Evolutionary conservation across 495 filamentous ascomycete species (phyloP), one percentile per base, ranked within the genome.

Genomic region (Talaromyces nanjingensis): DNA sequence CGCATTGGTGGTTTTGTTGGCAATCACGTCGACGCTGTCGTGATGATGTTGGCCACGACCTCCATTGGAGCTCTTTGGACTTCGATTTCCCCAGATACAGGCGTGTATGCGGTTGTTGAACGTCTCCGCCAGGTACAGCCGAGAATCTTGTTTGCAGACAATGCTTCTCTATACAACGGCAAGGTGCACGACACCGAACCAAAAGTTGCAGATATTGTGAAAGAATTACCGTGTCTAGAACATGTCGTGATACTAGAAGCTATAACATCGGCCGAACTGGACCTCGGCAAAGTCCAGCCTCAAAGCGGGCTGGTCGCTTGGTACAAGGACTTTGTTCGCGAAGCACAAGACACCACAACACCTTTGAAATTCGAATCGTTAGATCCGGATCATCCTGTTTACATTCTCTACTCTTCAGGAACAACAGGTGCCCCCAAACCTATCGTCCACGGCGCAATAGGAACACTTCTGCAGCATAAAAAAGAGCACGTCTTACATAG

Each of bases 361-460:
- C 73, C 79, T 27, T 75, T 90, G 14, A 74, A 77, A 64, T 97
- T 97, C 73, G 79, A 81, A 63, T 89, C 91, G 70, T 81, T 98
- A 16, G 79, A 81, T 8, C 85, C 93, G 11, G 87, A 93, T 54
- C 89, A 96, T 72, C 92, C 92, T 0, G 85, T 96, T 6, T 97
- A 96, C 66, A 90, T 97, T 33, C 76, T 97, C 22, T 97, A 93
- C 70, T 92, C 89, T 2, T 90, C 86, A 9, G 92, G 92, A 12
- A 97, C 92, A 0, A 97, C 92, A 1, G 92, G 91, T 2, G 87
- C 92, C 25, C 92, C 92, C 0, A 97, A 97, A 68, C 92, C 92
- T 66, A 97, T 97, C 67, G 89, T 94, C 2, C 92, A 97, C 73
- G 91, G 91, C 0, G 87, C 92, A 3, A 81, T 94, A 55, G 92